Conservation (phyloP, 768 basidiomycete species). For the Boletellus ananiceps region DNA sequence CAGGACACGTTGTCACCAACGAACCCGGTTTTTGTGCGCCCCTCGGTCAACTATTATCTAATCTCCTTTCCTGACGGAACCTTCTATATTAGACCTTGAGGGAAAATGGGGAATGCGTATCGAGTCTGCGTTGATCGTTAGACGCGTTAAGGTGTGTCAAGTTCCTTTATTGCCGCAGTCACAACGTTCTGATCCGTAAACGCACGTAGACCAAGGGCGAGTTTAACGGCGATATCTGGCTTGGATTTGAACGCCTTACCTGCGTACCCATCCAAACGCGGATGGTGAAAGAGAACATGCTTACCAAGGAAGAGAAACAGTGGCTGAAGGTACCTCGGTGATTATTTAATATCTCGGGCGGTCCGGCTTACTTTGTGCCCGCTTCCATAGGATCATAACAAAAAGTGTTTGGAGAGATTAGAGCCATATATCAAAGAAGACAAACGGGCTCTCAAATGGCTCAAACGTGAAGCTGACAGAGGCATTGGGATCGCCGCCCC, state of each 20-base stretch:
- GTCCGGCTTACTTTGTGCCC: constrained; percentile 7
- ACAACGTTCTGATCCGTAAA: constrained; percentile 5
- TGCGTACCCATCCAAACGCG: constrained; percentile 91
- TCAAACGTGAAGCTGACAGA: constrained; percentile 70
- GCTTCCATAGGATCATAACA: constrained; percentile 69
- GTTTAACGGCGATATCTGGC: constrained; percentile 74
- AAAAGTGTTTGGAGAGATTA: constrained; percentile 60
- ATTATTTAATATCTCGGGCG: not conserved
- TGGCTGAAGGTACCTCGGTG: constrained; percentile 69
- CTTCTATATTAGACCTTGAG: constrained; percentile 51
- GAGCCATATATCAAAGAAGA: constrained; percentile 68
- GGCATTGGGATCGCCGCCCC: constrained; percentile 65
- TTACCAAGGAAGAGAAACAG: constrained; percentile 77
- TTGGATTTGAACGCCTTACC: constrained; percentile 88
- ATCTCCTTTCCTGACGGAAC: constrained; percentile 14
- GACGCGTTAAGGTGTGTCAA: constrained; percentile 44
- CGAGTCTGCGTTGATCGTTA: constrained; percentile 80
- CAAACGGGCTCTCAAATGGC: constrained; percentile 76
- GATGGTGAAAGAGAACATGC: constrained; percentile 81
- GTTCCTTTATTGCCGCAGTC: constrained; percentile 4
- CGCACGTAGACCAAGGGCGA: constrained; percentile 57
- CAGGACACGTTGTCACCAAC: constrained; percentile 91
- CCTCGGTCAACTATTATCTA: constrained; percentile 6
- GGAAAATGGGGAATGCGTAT: constrained; percentile 88
- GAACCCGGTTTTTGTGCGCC: constrained; percentile 89